Base-by-base conservation (phyloP, 1,139 yeast genomes). In the Suhomyces ambrosiae region DNA sequence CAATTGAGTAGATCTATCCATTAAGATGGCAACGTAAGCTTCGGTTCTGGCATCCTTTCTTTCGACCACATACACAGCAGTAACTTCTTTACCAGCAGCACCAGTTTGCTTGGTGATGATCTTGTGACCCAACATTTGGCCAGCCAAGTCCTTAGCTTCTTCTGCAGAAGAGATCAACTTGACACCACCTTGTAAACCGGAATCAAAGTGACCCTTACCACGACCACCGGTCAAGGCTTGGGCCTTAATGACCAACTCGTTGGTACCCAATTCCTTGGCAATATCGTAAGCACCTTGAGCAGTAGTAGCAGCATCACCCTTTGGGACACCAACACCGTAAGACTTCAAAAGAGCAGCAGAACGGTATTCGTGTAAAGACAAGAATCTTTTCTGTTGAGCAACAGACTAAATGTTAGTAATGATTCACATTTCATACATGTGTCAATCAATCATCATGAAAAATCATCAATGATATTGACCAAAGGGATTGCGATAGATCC, bases 151-250 rank as follows among this genome's bases (percentile, higher is more conserved):
- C 64, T 75, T 76, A 43, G 96, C 97, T 71, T 92, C 94, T 58
- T 84, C 84, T 33, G 97, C 83, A 40, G 94, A 76, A 44, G 83
- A 75, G 55, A 88, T 86, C 67, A 92, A 76, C 71, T 88, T 85
- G 61, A 92, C 97, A 73, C 99, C 99, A 41, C 97, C 96, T 71
- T 90, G 84, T 63, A 88, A 80, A 34, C 98, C 98, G 55, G 82
- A 82, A 71, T 89, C 97, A 54, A 92, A 90, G 68, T 87, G 90
- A 49, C 99, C 99, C 69, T 92, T 92, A 72, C 99, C 99, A 71
- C 99, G 85, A 61, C 99, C 99, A 71, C 99, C 99, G 45, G 98
- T 90, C 59, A 94, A 79, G 37, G 96, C 97, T 74, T 92, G 99
- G 44, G 98, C 98, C 76, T 92, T 92, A 65, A 92, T 80, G 50